These are phyloP conservation scores for Eucalyptus leucophloia DNA, from an alignment of 345 rosid species.

Conservation along the genomic window DNA sequence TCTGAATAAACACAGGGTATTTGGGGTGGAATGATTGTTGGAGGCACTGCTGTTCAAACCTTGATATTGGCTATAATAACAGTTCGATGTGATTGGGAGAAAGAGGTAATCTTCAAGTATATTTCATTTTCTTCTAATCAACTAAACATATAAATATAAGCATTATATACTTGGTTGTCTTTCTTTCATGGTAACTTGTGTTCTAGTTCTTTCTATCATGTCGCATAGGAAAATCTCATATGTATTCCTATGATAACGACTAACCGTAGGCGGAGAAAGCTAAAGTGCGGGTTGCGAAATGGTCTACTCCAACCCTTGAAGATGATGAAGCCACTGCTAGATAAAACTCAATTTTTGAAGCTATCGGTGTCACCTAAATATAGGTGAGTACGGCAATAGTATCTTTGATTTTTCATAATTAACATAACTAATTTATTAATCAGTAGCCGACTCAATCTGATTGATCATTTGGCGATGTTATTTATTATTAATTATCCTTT, in stretches of 20 bases:
- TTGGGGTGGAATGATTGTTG: constrained; percentile 69
- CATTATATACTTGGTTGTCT: background rate
- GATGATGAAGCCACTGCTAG: background rate
- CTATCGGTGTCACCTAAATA: background rate
- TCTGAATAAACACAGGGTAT: constrained; percentile 27
- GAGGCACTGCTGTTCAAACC: constrained; percentile 27
- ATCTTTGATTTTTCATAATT: background rate
- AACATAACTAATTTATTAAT: background rate
- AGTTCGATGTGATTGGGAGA: constrained; percentile 10
- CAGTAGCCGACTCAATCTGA: background rate
- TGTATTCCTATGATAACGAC: background rate
- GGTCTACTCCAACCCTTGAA: background rate
- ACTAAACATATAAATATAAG: background rate
- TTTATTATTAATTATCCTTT: background rate
- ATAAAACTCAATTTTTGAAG: background rate
- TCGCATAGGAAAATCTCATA: background rate
- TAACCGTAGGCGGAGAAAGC: background rate
- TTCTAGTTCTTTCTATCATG: background rate
- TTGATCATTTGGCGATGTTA: background rate
- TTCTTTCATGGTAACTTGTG: background rate
- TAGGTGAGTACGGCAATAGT: background rate
- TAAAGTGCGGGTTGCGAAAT: background rate
- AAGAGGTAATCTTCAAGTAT: background rate
- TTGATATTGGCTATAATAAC: constrained; percentile 35
- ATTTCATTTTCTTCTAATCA: background rate